These are phyloP conservation scores for Ilyonectria robusta DNA, from an alignment of 2,329 filamentous ascomycete genomes.

Conservation along the genomic window DNA sequence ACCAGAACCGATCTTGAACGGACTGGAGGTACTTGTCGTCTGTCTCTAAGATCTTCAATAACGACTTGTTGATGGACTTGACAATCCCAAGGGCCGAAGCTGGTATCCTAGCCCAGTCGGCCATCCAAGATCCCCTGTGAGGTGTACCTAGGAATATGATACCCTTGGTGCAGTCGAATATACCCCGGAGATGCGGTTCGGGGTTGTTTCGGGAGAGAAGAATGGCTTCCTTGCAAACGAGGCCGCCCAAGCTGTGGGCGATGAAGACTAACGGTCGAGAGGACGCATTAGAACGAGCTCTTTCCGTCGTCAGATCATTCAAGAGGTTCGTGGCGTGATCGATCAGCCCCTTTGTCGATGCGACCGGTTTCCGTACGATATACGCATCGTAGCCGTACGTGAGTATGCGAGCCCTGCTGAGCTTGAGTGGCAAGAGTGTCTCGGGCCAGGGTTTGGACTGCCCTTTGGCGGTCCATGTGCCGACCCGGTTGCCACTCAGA, in stretches of 20 bases:
- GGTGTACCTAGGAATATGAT: constrained; percentile 58
- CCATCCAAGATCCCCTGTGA: constrained; percentile 53
- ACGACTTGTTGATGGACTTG: constrained; percentile 50
- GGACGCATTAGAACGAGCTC: constrained; percentile 33
- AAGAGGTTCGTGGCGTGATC: constrained; percentile 52
- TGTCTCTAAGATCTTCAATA: constrained; percentile 48
- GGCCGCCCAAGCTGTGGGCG: constrained; percentile 56
- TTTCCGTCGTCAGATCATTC: constrained; percentile 44
- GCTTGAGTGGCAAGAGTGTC: constrained; percentile 48
- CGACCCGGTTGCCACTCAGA: constrained; percentile 55
- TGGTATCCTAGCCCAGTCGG: constrained; percentile 52
- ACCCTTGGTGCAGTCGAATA: constrained; percentile 48
- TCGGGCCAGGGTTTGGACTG: constrained; percentile 52
- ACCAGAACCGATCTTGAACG: constrained; percentile 46
- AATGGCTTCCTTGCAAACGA: constrained; percentile 57
- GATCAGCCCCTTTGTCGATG: constrained; percentile 44
- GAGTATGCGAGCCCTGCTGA: constrained; percentile 53
- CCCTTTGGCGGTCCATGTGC: constrained; percentile 54
- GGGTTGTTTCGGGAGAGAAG: constrained; percentile 49
- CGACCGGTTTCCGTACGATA: constrained; percentile 32
- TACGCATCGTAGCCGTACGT: constrained; percentile 59
- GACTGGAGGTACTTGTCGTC: constrained; percentile 43
- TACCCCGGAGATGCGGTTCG: constrained; percentile 46
- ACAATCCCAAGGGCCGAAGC: constrained; percentile 48
- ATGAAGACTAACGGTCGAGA: constrained; percentile 52